Evolutionary conservation across 2,329 filamentous ascomycete species (phyloP), one percentile per base, ranked within the genome.

Genomic region (Drechmeria coniospora): DNA sequence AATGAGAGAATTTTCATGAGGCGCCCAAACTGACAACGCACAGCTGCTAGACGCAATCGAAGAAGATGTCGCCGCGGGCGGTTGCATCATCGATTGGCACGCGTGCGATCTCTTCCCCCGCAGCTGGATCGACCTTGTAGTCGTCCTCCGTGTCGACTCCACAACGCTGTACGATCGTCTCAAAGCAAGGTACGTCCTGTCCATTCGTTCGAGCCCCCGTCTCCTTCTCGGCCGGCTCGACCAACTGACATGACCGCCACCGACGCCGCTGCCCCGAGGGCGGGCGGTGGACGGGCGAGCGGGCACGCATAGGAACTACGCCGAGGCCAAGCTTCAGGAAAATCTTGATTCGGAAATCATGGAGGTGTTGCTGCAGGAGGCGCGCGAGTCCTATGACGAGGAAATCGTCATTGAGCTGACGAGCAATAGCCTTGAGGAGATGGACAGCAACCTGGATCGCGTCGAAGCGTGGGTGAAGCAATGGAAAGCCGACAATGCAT

Each of bases 311-410:
- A 80, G 79, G 39, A 79, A 82, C 36, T 94, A 94, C 51, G 65
- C 71, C 35, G 81, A 90, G 47, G 65, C 68, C 36, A 98, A 98
- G 53, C 61, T 98, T 23, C 81, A 95, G 51, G 90, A 95, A 53
- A 98, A 98, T 48, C 61, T 98, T 34, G 90, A 98, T 53, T 79
- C 82, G 17, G 90, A 98, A 59, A 95, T 98, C 47, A 95, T 98
- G 76, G 79, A 93, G 47, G 82, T 95, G 15, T 59, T 98, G 31
- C 61, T 92, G 13, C 78, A 93, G 40, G 90, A 98, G 59, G 90
- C 90, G 18, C 65, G 74, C 34, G 86, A 93, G 37, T 72, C 79
- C 8, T 98, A 87, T 45, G 79, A 82, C 29, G 72, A 79, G 51
- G 74, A 90, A 47, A 81, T 92, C 40, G 78, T 98, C 21, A 79